Conservation (phyloP, 768 basidiomycete species). For the Sistotremastrum niveocremeum region DNA sequence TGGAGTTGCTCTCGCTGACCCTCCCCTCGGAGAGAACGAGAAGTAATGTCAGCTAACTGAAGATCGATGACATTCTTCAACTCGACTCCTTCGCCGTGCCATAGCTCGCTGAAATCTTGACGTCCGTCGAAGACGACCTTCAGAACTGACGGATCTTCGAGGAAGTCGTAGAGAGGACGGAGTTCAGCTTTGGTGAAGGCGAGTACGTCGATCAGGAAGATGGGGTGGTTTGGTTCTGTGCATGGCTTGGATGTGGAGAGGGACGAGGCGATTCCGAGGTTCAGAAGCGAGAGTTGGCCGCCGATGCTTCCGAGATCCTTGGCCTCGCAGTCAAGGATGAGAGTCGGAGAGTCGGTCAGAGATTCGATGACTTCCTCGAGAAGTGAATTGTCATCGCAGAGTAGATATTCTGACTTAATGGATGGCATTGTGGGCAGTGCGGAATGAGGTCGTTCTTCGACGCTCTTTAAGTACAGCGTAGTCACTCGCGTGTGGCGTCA, state of each 20-base stretch:
- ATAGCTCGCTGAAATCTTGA: constrained; percentile 26
- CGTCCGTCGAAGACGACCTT: constrained; percentile 33
- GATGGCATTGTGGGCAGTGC: no score
- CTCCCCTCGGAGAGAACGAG: constrained; percentile 16
- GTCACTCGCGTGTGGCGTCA: no score
- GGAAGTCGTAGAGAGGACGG: constrained; percentile 14
- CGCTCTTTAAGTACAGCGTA: no score
- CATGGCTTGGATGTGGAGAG: no score
- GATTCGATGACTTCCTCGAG: constrained; percentile 1
- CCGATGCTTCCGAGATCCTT: constrained; percentile 17
- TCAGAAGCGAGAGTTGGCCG: constrained; percentile 23
- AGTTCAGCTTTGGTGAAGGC: constrained; percentile 9
- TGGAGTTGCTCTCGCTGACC: constrained; percentile 14
- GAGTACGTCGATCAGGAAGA: constrained; percentile 26
- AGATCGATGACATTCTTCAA: constrained; percentile 25
- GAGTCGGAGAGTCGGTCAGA: constrained; percentile 3
- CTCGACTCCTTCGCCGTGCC: constrained; percentile 13
- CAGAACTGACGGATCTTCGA: constrained; percentile 16
- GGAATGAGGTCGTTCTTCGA: no score
- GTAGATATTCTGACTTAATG: background rate
- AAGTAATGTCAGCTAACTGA: constrained; percentile 26
- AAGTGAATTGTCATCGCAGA: constrained; percentile 5
- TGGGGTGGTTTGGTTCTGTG: constrained; percentile 16
- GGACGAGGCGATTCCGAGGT: constrained; percentile 12
- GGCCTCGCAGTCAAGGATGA: constrained; percentile 29